Conservation (phyloP, 2,329 filamentous ascomycete species). For the Trichoderma sp. region DNA sequence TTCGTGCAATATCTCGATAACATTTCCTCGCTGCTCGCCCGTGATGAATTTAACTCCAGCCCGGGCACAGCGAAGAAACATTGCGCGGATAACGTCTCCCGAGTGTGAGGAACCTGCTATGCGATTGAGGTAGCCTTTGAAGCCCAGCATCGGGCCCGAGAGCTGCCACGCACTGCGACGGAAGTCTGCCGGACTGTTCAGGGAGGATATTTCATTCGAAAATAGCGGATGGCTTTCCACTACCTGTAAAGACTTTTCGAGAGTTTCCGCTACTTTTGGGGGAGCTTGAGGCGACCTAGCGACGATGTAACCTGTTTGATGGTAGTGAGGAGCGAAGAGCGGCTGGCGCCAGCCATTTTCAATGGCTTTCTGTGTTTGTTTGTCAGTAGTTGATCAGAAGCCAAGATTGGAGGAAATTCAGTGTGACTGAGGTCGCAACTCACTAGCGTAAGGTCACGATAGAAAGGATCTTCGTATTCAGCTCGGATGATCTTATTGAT, state of each 20-base stretch:
- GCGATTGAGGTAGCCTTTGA: no score
- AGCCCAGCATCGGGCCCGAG: no score
- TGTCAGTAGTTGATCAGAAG: no score
- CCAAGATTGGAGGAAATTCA: no score
- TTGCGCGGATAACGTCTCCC: no score
- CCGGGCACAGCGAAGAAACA: no score
- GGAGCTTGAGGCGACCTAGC: background rate
- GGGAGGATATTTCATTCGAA: background rate
- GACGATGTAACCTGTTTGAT: background rate
- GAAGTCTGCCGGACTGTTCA: background rate
- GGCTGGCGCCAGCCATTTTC: background rate
- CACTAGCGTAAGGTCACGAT: background rate
- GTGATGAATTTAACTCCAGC: no score
- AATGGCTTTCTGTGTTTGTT: background rate
- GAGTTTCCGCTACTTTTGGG: background rate
- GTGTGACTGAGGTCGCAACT: background rate
- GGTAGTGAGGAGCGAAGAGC: background rate
- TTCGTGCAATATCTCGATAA: no score
- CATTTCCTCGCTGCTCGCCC: no score
- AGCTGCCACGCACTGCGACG: no score
- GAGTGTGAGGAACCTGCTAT: no score
- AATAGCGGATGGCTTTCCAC: background rate
- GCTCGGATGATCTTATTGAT: background rate
- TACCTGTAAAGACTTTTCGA: background rate
- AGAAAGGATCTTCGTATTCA: background rate